A percentile compares a stretch with the other conserved stretches of the same genome.
Evolutionary conservation across 1,284 basidiomycete genomes (phyloP).

Genomic region (Naganishia sp.): DNA sequence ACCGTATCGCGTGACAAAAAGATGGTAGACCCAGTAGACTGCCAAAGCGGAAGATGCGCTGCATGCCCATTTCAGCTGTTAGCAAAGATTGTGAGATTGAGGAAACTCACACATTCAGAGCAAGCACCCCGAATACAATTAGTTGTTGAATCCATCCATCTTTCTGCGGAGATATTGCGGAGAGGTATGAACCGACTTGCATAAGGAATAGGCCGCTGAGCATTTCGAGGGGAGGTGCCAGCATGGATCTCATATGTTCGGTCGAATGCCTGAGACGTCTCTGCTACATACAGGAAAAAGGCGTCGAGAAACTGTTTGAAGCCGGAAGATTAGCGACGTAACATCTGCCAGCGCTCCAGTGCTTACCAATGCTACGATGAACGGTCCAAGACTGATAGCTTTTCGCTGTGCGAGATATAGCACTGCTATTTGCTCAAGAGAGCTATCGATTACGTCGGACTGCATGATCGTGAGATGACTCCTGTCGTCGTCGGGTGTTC

Average conservation of each 20-base stretch:
- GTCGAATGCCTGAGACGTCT: background rate
- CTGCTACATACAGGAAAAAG: slow-evolving; percentile 11
- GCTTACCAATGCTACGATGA: slow-evolving; percentile 17
- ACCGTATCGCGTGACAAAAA: slow-evolving; percentile 18
- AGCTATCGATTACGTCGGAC: too few species aligned
- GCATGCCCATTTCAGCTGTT: background rate
- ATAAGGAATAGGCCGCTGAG: slow-evolving; percentile 7
- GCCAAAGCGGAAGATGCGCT: slow-evolving; percentile 8
- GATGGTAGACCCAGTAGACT: slow-evolving; percentile 10
- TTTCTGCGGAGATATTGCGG: background rate
- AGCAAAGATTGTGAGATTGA: background rate
- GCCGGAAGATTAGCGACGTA: background rate
- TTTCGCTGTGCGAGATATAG: slow-evolving; percentile 17
- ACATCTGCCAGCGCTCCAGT: background rate
- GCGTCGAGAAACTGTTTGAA: slow-evolving; percentile 16
- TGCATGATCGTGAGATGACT: too few species aligned
- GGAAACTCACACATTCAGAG: slow-evolving; percentile 12
- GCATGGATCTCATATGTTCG: background rate
- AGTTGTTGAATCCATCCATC: slow-evolving; percentile 9
- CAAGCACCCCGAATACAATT: background rate
- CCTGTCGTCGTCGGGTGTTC: too few species aligned
- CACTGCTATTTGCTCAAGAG: slow-evolving; percentile 7
- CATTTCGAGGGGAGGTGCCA: background rate
- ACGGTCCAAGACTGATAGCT: slow-evolving; percentile 19
- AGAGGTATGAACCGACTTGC: slow-evolving; percentile 14